Conservation (phyloP, 2,329 filamentous ascomycete species). For the Clonostachys solani region DNA sequence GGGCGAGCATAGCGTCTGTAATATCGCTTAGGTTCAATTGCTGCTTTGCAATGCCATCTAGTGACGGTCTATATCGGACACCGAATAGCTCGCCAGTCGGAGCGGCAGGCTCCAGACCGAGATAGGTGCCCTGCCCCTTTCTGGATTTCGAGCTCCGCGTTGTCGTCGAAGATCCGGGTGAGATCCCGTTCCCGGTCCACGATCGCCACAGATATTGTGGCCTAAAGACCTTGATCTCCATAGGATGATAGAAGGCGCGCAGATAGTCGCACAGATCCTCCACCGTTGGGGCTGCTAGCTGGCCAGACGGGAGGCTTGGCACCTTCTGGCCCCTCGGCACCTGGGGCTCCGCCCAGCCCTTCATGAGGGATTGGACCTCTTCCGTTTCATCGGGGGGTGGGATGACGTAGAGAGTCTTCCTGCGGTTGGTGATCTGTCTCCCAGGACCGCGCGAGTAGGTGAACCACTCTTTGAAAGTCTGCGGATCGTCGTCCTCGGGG, state of each 20-base stretch:
- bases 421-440: slow-evolving; percentile 28
- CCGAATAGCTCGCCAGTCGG: slow-evolving; percentile 29
- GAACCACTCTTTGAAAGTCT: slow-evolving; percentile 48
- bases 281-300: slow-evolving; percentile 9
- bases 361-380: slow-evolving; percentile 26
- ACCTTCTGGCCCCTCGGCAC: slow-evolving; percentile 3
- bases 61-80: slow-evolving; percentile 44
- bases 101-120: slow-evolving; percentile 31
- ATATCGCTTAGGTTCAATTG: slow-evolving; percentile 60
- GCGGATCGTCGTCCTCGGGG: slow-evolving; percentile 37
- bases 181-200: slow-evolving; percentile 31
- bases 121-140: slow-evolving; percentile 20
- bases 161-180: no score
- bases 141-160: not conserved
- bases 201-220: slow-evolving; percentile 35
- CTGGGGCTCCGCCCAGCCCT: slow-evolving; percentile 31
- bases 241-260: slow-evolving; percentile 44
- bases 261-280: slow-evolving; percentile 30
- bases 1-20: slow-evolving; percentile 48
- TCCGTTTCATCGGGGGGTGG: slow-evolving; percentile 32
- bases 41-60: slow-evolving; percentile 37
- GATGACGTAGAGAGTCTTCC: slow-evolving; percentile 51
- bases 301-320: slow-evolving; percentile 1
- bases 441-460: no score
- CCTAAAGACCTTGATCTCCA: slow-evolving; percentile 41